Evolutionary conservation across 192 early-diverging fungal genomes (phyloP).

Genomic region (Piromyces finnis): DNA sequence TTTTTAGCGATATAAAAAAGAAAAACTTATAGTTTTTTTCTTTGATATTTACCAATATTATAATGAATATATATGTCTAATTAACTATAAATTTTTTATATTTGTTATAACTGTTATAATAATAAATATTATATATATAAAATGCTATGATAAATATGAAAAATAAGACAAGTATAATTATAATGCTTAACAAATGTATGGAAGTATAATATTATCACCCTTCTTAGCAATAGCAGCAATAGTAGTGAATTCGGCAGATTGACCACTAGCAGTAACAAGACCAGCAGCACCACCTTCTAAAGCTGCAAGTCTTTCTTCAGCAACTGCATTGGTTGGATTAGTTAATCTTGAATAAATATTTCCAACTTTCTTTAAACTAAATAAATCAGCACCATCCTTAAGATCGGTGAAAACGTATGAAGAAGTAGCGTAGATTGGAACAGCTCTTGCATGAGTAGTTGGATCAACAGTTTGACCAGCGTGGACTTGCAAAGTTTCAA

Average conservation of each 20-base stretch:
- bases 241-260: constrained; percentile 74
- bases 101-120: too few relatives aligned
- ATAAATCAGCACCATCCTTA: constrained; percentile 63
- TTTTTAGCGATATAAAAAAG: too few relatives aligned
- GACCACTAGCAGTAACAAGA: constrained; percentile 41
- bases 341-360: constrained; percentile 73
- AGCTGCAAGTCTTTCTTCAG: constrained; percentile 83
- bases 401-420: constrained; percentile 70
- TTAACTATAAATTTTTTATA: too few relatives aligned
- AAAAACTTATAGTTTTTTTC: too few relatives aligned
- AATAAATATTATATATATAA: too few relatives aligned
- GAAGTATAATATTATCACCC: constrained; percentile 89
- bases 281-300: constrained; percentile 70
- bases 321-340: constrained; percentile 73
- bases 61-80: too few relatives aligned
- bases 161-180: too few relatives aligned
- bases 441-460: constrained; percentile 58
- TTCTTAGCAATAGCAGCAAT: constrained; percentile 53
- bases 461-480: constrained; percentile 51
- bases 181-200: too few relatives aligned
- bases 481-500: constrained; percentile 85
- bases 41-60: too few relatives aligned
- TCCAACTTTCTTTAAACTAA: constrained; percentile 50
- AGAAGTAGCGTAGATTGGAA: constrained; percentile 79
- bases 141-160: too few relatives aligned